These are phyloP conservation scores for Ceratocystis huliohia DNA, from an alignment of 2,329 filamentous ascomycete species.

Conservation along the genomic window DNA sequence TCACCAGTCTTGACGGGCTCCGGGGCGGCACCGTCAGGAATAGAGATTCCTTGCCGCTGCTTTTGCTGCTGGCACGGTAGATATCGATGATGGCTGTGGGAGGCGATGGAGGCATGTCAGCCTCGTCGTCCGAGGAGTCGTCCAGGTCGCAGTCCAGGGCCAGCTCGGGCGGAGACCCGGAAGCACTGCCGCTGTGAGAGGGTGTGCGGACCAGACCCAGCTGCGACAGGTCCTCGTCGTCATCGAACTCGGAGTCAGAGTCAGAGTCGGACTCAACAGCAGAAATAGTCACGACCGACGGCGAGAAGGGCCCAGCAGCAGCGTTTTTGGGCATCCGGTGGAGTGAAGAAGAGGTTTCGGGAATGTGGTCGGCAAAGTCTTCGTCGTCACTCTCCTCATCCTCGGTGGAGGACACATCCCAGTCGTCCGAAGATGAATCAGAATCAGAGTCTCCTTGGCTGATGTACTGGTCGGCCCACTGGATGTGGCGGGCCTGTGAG, in stretches of 20 bases:
- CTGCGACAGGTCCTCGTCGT: slow-evolving; percentile 51
- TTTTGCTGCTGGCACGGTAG: slow-evolving; percentile 12
- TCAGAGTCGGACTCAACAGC: slow-evolving; percentile 7
- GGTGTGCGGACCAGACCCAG: slow-evolving; percentile 56
- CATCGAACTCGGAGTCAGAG: slow-evolving; percentile 37
- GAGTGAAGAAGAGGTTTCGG: background rate
- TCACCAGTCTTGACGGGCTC: slow-evolving; percentile 38
- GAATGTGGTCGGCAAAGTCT: slow-evolving; percentile 9
- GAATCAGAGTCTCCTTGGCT: slow-evolving; percentile 28
- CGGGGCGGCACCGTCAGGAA: slow-evolving; percentile 32
- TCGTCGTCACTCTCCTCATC: slow-evolving; percentile 11
- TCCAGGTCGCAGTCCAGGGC: slow-evolving; percentile 58
- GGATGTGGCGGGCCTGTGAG: slow-evolving; percentile 57
- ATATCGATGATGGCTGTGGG: slow-evolving; percentile 33
- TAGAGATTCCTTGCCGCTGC: slow-evolving; percentile 11
- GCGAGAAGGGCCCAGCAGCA: background rate
- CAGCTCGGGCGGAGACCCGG: slow-evolving; percentile 55
- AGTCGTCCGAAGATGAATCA: slow-evolving; percentile 23
- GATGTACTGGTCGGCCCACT: slow-evolving; percentile 53
- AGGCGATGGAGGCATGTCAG: slow-evolving; percentile 60
- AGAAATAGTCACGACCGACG: slow-evolving; percentile 1
- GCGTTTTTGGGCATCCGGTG: background rate
- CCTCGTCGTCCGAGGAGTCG: slow-evolving; percentile 56
- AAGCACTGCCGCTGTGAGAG: slow-evolving; percentile 37
- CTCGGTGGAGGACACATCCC: slow-evolving; percentile 12